Percentiles rank a stretch among this genome's conserved stretches.
phyloP scores from a whole-genome alignment of 805 yeast genomes.

The Yarrowia bubula region DNA sequence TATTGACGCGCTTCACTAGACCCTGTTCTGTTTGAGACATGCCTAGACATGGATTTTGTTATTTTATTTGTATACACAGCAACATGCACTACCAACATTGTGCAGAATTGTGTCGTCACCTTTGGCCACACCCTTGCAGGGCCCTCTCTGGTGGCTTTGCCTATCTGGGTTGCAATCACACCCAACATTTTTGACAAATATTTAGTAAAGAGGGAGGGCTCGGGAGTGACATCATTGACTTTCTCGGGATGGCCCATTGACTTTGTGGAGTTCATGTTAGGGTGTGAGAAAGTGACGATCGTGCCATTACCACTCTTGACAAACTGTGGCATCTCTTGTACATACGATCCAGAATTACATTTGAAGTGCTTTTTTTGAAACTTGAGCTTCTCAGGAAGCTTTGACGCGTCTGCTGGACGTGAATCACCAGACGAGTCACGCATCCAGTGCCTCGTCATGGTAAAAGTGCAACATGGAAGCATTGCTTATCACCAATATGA shows the following conservation, averaged over 20 bases:
- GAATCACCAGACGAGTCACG: constrained; percentile 4
- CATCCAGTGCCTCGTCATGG: not conserved
- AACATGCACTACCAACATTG: not conserved
- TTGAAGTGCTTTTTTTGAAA: not conserved
- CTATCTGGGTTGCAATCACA: not conserved
- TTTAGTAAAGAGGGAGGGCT: not conserved
- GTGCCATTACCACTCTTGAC: not conserved
- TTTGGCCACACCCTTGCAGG: not conserved
- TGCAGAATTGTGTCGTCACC: constrained; percentile 4
- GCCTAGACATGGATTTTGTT: not conserved
- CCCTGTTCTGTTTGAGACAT: constrained; percentile 10
- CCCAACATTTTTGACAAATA: not conserved
- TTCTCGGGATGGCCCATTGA: not conserved
- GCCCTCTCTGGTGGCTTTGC: not conserved
- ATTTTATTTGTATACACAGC: constrained; percentile 3
- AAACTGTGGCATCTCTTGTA: constrained; percentile 3
- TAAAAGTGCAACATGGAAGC: not conserved
- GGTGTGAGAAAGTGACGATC: not conserved
- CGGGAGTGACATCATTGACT: not conserved
- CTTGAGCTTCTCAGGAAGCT: not conserved
- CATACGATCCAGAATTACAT: not conserved
- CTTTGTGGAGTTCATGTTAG: not conserved
- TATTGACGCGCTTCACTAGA: not conserved
- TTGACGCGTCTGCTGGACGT: not conserved
- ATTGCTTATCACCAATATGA: not conserved